Evolutionary conservation across 2,329 filamentous ascomycete genomes (phyloP), one percentile per base, ranked within the genome.

Genomic region (Hymenoscyphus fraxineus): DNA sequence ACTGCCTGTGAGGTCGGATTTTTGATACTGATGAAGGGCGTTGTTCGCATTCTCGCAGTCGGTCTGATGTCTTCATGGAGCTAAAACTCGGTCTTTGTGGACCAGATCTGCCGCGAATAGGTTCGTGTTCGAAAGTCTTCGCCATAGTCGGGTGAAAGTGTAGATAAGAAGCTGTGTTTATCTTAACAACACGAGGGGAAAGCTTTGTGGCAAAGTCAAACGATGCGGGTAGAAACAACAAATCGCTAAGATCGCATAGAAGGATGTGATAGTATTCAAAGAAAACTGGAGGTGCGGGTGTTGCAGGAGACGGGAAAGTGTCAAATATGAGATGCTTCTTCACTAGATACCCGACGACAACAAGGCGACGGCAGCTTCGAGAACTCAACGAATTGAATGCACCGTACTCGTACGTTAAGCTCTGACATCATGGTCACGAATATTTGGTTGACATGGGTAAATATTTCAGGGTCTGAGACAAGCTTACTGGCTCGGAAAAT

Each of bases 41-140:
- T 6, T 60, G 47, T 57, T 69, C 65, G 56, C 66, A 63, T 44
- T 71, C 70, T 57, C 69, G 66, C 59, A 70, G 57, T 31, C 70
- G 64, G 64, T 72, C 71, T 4, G 64, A 61, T 27, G 70, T 71
- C 9, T 68, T 70, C 57, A 63, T 41, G 0, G 70, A 70, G 35
- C 65, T 70, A 63, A 73, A 71, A 61, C 62, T 66, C 3, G 70
- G 71, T 55, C 60, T 35, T 35, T 3, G 44, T 57, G 31, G 31
- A 35, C 47, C 67, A 1, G 40, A n/a, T 32, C 66, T 68, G n/a
- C 68, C 65, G 12, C 66, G 63, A n/a, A 66, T 61, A 32, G 60
- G 51, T 40, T 65, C 64, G 38, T 64, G 66, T 47, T 55, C 39
- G 40, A 64, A 63, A 13, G 63, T 60, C 35, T 57, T 41, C 64